Conservation (phyloP, 2,329 filamentous ascomycete genomes). For the Cytospora mali region DNA sequence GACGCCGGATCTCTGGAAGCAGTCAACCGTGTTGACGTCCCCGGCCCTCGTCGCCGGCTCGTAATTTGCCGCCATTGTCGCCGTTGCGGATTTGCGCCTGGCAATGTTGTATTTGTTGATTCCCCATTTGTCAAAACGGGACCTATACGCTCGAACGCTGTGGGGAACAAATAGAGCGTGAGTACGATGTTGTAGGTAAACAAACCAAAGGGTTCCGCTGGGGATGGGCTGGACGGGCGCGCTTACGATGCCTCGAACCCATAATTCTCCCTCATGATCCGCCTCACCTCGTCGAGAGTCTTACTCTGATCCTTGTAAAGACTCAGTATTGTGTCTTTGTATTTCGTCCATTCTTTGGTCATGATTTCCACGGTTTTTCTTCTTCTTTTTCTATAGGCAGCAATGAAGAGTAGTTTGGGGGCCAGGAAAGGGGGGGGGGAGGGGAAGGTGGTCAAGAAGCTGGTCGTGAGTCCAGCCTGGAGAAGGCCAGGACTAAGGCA, state of each 20-base stretch:
- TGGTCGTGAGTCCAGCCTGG: conserved; percentile 15
- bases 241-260: conserved; percentile 48
- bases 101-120: conserved; percentile 49
- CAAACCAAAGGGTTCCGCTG: too few species aligned
- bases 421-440: not conserved
- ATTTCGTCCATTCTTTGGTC: conserved; percentile 48
- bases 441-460: not conserved
- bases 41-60: not conserved
- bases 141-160: conserved; percentile 51
- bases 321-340: conserved; percentile 40
- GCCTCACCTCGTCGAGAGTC: conserved; percentile 45
- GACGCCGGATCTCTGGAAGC: not conserved
- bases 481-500: conserved; percentile 15
- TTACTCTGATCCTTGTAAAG: conserved; percentile 45
- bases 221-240: not conserved
- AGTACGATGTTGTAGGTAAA: conserved; percentile 13
- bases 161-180: conserved; percentile 26
- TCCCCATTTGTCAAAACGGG: conserved; percentile 50
- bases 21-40: not conserved
- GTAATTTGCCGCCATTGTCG: conserved; percentile 5
- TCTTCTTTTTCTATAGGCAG: not conserved
- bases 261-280: conserved; percentile 43
- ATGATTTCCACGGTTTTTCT: conserved; percentile 40
- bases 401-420: not conserved
- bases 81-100: conserved; percentile 5